Base-by-base conservation (phyloP, 208 protist species). In the Leishmania tropica region DNA sequence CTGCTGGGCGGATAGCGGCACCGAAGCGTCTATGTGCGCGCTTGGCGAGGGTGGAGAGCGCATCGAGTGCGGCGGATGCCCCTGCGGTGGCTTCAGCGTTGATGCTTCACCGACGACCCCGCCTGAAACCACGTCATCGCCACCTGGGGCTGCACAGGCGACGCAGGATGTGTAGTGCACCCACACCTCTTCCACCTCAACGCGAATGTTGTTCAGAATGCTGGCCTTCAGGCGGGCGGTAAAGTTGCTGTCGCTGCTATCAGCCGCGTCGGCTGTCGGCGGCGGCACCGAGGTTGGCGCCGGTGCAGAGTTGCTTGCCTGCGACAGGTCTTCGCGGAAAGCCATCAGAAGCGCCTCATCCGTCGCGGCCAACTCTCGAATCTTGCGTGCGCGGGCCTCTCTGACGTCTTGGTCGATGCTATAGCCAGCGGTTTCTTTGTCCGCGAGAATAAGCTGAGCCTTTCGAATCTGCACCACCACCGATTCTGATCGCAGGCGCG, bases 201-300 rank as follows among this genome's bases (percentile, higher is more conserved):
- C 54, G 54, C 91, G 81, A 35, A 98, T 81, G 79, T 98, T 98
- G 83, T 94, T 95, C 8, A 96, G 71, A 56, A 98, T 93, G 62
- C 73, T 90, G 3, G 92, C 89, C 76, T 92, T 90, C n/a, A 97
- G 84, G 21, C 95, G 93, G 0, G 89, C 89, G 0, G 89, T 85
- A 76, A 96, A 97, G 72, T 90, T 94, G 54, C 77, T 87, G 75
- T 93, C 89, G n/a, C 64, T 74, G 70, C 72, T 81, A 47, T 76
- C 72, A 31, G 40, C 35, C 1, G 68, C n/a, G 11, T 68, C 73
- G 60, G 83, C 35, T 64, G 78, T 45, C 21, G 53, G 45, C 2
- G 74, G 0, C 45, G 73, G 19, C 8, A 35, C 73, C 24, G 31
- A 45, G 28, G 73, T 42, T 1, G 75, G 19, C 3, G 74, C 31